A percentile compares a stretch with the other conserved stretches of the same genome.
These are phyloP conservation scores for barley (Hordeum vulgare) DNA, from an alignment of 176 grass and related monocot species.

Conservation along the genomic window MorexV3_pseudomolecules_assembly NC_058522.1:469550957-469551456, in stretches of 20 bases:
- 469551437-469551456: constrained; percentile 29
- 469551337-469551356: constrained; percentile 92
- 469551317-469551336: constrained; percentile 48
- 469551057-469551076: background rate
- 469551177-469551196: constrained; percentile 8
- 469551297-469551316: background rate
- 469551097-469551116: background rate
- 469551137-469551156: background rate
- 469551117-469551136: background rate
- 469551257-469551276: background rate
- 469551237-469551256: background rate
- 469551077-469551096: background rate
- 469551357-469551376: constrained; percentile 98
- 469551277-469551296: background rate
- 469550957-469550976: too few species aligned
- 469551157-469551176: background rate
- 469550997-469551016: too few species aligned
- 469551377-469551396: constrained; percentile 88
- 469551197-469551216: constrained; percentile 35
- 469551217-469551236: background rate
- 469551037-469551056: background rate
- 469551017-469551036: too few species aligned
- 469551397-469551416: constrained; percentile 65
- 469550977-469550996: too few species aligned
- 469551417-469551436: constrained; percentile 4